These are phyloP conservation scores for Antrodiella citrinella DNA, from an alignment of 768 basidiomycete genomes.

Conservation along the genomic window DNA sequence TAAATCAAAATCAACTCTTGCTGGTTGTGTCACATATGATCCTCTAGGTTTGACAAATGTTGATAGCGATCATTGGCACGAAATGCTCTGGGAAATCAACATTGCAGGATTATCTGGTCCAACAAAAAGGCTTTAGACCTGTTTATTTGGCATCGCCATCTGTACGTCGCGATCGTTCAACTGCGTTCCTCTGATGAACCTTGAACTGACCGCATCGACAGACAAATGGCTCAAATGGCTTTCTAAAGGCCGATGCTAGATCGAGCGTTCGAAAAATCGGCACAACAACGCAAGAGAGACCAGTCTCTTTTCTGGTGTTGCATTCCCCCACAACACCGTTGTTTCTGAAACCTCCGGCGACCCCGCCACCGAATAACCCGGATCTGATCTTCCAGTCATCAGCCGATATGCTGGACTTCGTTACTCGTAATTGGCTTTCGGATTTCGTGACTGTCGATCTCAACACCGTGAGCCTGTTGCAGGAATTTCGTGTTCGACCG, in stretches of 20 bases:
- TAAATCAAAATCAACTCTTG: background rate
- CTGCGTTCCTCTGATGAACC: no score
- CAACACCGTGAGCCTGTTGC: constrained; percentile 43
- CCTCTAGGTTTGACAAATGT: constrained; percentile 18
- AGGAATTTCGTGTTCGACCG: constrained; percentile 73
- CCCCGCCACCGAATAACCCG: constrained; percentile 1
- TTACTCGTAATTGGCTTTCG: constrained; percentile 73
- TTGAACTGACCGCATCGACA: no score
- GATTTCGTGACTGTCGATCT: constrained; percentile 81
- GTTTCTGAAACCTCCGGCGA: constrained; percentile 3
- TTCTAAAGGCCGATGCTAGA: no score
- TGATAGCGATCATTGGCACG: constrained; percentile 25
- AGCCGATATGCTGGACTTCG: constrained; percentile 54
- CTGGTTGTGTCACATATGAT: background rate
- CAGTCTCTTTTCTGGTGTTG: constrained; percentile 19
- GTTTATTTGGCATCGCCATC: background rate
- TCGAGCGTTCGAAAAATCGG: background rate
- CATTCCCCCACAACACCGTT: constrained; percentile 11
- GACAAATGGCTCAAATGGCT: no score
- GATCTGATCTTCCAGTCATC: constrained; percentile 36
- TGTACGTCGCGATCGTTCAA: no score
- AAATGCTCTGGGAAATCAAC: constrained; percentile 25
- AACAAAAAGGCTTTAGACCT: constrained; percentile 25
- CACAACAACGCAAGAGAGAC: background rate
- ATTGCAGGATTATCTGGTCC: constrained; percentile 51